A percentile compares a stretch with the other conserved stretches of the same genome.
Conservation (phyloP, 1,284 basidiomycete genomes). For the Ganoderma meredithae region DNA sequence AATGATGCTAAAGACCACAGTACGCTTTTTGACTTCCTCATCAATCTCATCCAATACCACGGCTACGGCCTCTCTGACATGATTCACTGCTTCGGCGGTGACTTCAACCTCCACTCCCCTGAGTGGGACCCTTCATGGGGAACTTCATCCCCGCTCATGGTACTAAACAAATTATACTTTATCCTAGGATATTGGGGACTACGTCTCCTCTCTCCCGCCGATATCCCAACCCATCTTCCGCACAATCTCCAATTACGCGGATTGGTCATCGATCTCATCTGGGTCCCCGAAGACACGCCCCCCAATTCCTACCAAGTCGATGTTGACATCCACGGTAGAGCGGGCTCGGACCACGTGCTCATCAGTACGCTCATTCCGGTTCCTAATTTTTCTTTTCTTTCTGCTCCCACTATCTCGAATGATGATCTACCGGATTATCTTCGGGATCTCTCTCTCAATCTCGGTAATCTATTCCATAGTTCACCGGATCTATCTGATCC, state of each 20-base stretch:
- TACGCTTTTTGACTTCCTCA: not conserved
- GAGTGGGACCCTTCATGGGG: conserved; percentile 5
- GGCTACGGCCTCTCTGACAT: not conserved
- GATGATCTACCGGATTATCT: not conserved
- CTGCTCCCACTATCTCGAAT: not conserved
- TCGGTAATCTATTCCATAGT: too few species aligned
- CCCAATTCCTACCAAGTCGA: not conserved
- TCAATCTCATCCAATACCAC: not conserved
- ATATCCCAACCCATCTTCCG: not conserved
- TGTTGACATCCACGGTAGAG: not conserved
- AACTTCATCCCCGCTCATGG: not conserved
- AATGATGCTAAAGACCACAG: not conserved
- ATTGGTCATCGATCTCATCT: not conserved
- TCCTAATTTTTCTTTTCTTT: not conserved
- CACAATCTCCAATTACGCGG: not conserved
- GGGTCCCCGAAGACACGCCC: not conserved
- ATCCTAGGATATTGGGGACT: not conserved
- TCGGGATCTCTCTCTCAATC: too few species aligned
- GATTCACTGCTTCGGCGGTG: not conserved
- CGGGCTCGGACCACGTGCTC: not conserved
- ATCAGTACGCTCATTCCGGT: not conserved
- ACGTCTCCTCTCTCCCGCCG: not conserved
- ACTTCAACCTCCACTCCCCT: not conserved
- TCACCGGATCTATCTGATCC: not conserved
- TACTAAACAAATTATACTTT: not conserved